These are phyloP conservation scores for Malus hybrid DNA, from an alignment of 331 rosid genomes.

Conservation along the genomic window DNA sequence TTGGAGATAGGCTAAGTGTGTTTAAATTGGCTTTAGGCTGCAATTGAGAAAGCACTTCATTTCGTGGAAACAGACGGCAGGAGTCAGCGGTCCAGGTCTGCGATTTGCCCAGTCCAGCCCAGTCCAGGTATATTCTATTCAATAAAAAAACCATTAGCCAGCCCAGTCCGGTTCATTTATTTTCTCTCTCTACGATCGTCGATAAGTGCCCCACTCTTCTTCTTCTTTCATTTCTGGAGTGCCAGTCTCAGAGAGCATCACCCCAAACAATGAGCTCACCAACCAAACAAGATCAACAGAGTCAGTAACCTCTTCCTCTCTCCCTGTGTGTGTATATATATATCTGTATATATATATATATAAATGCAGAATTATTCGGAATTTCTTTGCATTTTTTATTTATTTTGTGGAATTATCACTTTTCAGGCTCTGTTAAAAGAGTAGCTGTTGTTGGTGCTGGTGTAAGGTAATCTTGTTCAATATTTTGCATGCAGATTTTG, in stretches of 20 bases:
- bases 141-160: not conserved
- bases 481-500: not conserved
- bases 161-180: not conserved
- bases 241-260: not conserved
- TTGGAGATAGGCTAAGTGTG: too few relatives aligned
- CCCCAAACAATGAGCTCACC: conserved; percentile 16
- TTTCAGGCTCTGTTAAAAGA: conserved; percentile 61
- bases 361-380: not conserved
- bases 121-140: too few relatives aligned
- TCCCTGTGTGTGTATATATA: not conserved
- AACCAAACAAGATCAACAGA: conserved; percentile 7
- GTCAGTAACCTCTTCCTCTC: conserved; percentile 5
- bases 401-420: not conserved
- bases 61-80: too few relatives aligned
- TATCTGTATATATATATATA: too few relatives aligned
- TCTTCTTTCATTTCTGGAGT: not conserved
- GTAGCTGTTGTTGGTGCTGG: conserved; percentile 97
- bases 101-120: too few relatives aligned
- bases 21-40: too few relatives aligned
- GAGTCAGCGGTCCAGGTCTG: too few relatives aligned
- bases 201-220: not conserved
- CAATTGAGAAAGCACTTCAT: too few relatives aligned
- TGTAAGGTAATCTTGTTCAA: conserved; percentile 46
- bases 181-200: not conserved
- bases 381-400: not conserved